Evolutionary conservation across 768 basidiomycete species (phyloP).

Genomic region (Tylopilus intermedius): DNA sequence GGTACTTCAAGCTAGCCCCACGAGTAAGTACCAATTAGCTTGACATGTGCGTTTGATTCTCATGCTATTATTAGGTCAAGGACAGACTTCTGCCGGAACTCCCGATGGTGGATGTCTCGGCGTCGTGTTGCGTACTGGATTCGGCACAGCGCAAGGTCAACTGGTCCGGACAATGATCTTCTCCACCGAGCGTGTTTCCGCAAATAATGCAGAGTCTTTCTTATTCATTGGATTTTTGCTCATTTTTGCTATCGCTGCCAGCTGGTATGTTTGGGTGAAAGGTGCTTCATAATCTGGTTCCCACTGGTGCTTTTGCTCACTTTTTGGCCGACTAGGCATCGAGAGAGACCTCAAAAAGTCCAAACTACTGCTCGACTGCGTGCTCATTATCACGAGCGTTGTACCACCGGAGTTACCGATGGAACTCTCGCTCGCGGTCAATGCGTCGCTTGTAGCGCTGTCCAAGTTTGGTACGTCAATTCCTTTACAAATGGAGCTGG

Average conservation of each 20-base stretch:
- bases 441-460: slow-evolving; percentile 87
- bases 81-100: slow-evolving; percentile 48
- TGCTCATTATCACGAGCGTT: slow-evolving; percentile 94
- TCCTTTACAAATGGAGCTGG: background rate
- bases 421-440: slow-evolving; percentile 95
- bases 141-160: slow-evolving; percentile 96
- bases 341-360: slow-evolving; percentile 91
- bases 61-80: slow-evolving; percentile 20
- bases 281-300: slow-evolving; percentile 43
- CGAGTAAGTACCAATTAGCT: slow-evolving; percentile 28
- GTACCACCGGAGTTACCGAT: slow-evolving; percentile 98
- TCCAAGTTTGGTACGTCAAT: slow-evolving; percentile 76
- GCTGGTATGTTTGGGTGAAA: slow-evolving; percentile 97
- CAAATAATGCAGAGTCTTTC: slow-evolving; percentile 94
- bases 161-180: slow-evolving; percentile 99
- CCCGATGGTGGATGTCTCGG: slow-evolving; percentile 93
- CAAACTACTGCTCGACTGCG: slow-evolving; percentile 91
- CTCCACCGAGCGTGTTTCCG: slow-evolving; percentile 92
- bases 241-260: slow-evolving; percentile 95
- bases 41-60: background rate
- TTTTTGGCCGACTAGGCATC: slow-evolving; percentile 50
- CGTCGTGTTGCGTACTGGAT: slow-evolving; percentile 89
- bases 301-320: slow-evolving; percentile 1
- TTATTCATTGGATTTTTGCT: slow-evolving; percentile 97
- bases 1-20: slow-evolving; percentile 70